phyloP scores from a whole-genome alignment of 2,329 filamentous ascomycete genomes.

The Epichloe sibirici region DNA sequence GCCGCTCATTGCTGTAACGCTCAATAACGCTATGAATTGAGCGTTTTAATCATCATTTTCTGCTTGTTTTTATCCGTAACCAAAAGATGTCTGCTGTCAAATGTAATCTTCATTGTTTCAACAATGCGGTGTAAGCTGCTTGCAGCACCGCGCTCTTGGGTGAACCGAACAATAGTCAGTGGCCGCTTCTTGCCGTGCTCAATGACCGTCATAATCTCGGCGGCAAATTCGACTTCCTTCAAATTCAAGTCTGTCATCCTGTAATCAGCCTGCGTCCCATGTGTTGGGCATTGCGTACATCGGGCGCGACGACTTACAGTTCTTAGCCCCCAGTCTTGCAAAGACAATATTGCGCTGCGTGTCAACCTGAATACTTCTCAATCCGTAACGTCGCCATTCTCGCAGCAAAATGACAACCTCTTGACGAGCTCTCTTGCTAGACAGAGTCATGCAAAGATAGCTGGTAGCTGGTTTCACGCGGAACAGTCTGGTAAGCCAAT shows the following conservation, averaged over 20 bases:
- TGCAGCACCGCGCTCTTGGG: constrained; percentile 82
- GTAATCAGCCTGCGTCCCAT: too few relatives aligned
- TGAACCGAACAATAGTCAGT: constrained; percentile 73
- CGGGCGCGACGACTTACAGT: constrained; percentile 47
- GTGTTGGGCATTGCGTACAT: neutral
- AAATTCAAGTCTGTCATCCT: constrained; percentile 55
- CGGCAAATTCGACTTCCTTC: constrained; percentile 78
- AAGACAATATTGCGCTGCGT: constrained; percentile 69
- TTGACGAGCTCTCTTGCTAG: constrained; percentile 56
- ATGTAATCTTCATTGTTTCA: constrained; percentile 59
- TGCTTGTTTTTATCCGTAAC: constrained; percentile 54
- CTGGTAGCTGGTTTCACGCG: constrained; percentile 73
- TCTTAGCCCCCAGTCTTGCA: constrained; percentile 61
- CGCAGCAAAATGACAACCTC: constrained; percentile 64
- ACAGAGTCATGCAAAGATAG: constrained; percentile 62
- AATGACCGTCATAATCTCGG: constrained; percentile 79
- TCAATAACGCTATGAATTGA: constrained; percentile 33
- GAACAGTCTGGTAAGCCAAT: constrained; percentile 83
- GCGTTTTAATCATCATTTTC: constrained; percentile 62
- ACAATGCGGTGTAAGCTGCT: constrained; percentile 79
- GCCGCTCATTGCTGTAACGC: constrained; percentile 10
- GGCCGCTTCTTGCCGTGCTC: constrained; percentile 69
- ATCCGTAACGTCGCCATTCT: constrained; percentile 74
- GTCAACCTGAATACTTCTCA: constrained; percentile 66
- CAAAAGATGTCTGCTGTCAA: constrained; percentile 52